Base-by-base conservation (phyloP, 1,284 basidiomycete species). In the Tylopilus orsonianus region DNA sequence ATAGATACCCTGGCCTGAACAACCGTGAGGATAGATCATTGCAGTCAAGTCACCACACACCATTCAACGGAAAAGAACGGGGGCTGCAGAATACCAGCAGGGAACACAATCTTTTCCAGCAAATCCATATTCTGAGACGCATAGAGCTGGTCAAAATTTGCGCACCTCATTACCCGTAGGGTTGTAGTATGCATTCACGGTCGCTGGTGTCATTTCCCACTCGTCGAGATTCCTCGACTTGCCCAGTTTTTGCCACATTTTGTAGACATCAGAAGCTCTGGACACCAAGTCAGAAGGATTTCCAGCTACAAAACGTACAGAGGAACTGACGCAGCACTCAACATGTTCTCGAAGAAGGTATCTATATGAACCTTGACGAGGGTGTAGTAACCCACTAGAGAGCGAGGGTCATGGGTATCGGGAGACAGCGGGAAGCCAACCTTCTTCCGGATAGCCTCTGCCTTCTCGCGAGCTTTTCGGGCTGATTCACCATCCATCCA, bases 401-500 rank as follows among this genome's bases (percentile, higher is more conserved):
- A 85, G 33, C 72, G 70, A 24, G 93, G 79, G 58, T 86, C 75
- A 20, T 75, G 77, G 4, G 91, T 95, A 68, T 97, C 79, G 3
- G 95, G 95, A 7, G 80, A 89, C 5, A 85, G 66, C 0, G 96
- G 96, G 69, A 87, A 98, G 45, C 93, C 93, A 50, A 95, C 88
- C 76, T 93, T 93, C 66, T 91, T 77, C 19, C 80, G 79, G 49
- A 93, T 83, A 1, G 81, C 83, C 60, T 89, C 81, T 13, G 90
- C 91, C 81, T 99, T 99, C 65, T 88, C 82, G 34, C 86, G 82
- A 2, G 96, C 96, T 46, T 85, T 89, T 32, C 76, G 73, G 16
- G 90, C 85, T 8, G 93, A 94, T 60, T 85, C 71, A 39, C 85
- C 69, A 67, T 99, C 96, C 86, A 99, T 93, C 96, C 96, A 99